Percentiles rank a stretch among this genome's conserved stretches.
These are phyloP conservation scores for Keqinozyma sinolaborantium DNA, from an alignment of 1,139 yeast species.

Conservation along the genomic window DNA sequence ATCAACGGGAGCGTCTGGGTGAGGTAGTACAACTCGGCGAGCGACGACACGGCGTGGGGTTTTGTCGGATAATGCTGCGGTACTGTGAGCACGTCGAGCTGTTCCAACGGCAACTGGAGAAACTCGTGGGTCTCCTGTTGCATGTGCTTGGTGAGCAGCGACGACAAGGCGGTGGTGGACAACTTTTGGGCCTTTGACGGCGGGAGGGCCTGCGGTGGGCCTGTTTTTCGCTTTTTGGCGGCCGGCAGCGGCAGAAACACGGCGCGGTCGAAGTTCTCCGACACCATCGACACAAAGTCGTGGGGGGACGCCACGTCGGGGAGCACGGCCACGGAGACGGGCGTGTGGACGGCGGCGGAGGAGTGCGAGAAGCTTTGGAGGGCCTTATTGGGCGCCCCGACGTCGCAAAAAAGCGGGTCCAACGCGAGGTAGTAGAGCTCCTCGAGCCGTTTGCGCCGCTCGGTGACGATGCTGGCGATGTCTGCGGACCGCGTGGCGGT, in stretches of 20 bases:
- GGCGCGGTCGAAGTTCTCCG: constrained; percentile 2
- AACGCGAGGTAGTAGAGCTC: constrained; percentile 10
- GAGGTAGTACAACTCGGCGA: constrained; percentile 81
- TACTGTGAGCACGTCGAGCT: constrained; percentile 35
- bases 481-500: constrained; percentile 2
- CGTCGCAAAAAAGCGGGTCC: constrained; percentile 11
- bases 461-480: constrained; percentile 1
- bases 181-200: neutral
- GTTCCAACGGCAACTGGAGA: constrained; percentile 23
- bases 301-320: constrained; percentile 3
- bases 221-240: neutral
- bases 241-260: neutral
- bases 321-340: constrained; percentile 5
- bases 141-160: neutral
- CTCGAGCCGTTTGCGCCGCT: constrained; percentile 9
- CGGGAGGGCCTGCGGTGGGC: neutral
- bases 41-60: constrained; percentile 51
- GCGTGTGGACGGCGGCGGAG: constrained; percentile 3
- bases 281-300: constrained; percentile 4
- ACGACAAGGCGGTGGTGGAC: neutral
- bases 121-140: constrained; percentile 21
- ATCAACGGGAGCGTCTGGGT: constrained; percentile 86
- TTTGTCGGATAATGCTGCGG: constrained; percentile 45
- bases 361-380: constrained; percentile 6
- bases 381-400: constrained; percentile 8